phyloP scores from a whole-genome alignment of 345 rosid genomes.

The Heritiera littoralis region DNA sequence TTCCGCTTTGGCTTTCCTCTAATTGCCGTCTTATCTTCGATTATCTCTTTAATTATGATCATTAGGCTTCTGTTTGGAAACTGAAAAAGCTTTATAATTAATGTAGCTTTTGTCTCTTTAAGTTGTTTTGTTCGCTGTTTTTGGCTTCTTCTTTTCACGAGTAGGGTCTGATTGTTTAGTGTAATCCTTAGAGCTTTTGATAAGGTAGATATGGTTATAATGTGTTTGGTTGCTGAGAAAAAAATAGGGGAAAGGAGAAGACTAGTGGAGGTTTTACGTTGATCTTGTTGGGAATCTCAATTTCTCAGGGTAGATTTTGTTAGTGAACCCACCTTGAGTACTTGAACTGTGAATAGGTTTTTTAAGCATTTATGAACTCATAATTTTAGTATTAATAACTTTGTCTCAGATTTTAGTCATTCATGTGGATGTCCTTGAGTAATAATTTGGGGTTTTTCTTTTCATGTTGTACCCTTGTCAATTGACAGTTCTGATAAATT shows the following conservation, averaged over 20 bases:
- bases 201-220: neutral
- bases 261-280: neutral
- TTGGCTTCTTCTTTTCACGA: neutral
- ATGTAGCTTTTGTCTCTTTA: neutral
- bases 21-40: neutral
- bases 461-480: neutral
- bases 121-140: neutral
- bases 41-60: neutral
- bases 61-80: neutral
- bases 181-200: neutral
- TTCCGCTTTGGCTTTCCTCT: neutral
- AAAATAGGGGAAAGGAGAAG: neutral
- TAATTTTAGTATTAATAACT: neutral
- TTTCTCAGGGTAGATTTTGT: no score
- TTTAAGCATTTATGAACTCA: neutral
- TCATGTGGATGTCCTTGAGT: neutral
- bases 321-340: no score
- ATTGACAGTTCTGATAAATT: neutral
- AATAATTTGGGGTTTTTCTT: neutral
- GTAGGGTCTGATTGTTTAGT: neutral
- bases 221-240: conserved; percentile 27
- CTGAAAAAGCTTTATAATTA: neutral
- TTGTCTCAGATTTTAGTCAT: neutral
- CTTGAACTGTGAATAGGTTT: no score
- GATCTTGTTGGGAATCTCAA: neutral